These are phyloP conservation scores for Parastagonospora nodorum DNA, from an alignment of 2,329 filamentous ascomycete genomes.

Conservation along the genomic window DNA sequence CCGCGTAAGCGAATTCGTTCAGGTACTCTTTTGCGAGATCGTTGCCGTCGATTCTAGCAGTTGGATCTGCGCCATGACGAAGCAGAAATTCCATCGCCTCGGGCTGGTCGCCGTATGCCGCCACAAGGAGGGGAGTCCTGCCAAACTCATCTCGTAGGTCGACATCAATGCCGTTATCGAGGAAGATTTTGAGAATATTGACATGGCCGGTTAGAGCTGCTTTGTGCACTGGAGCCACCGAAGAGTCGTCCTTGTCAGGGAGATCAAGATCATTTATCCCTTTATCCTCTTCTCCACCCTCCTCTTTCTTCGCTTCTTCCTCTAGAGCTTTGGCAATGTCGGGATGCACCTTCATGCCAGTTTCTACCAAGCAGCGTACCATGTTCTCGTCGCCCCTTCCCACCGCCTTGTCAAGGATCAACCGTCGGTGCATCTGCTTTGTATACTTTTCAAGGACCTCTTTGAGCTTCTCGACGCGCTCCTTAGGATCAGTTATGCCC, in stretches of 20 bases:
- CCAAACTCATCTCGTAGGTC: neutral
- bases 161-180: neutral
- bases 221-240: neutral
- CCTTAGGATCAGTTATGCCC: neutral
- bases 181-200: neutral
- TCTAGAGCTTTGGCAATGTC: neutral
- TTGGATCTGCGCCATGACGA: neutral
- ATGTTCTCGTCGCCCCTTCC: slow-evolving; percentile 2
- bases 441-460: slow-evolving; percentile 1
- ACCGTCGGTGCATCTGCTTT: slow-evolving; percentile 2
- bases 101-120: neutral
- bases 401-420: slow-evolving; percentile 1
- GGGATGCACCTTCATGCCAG: neutral
- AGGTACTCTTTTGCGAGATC: neutral
- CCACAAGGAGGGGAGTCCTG: neutral
- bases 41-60: neutral
- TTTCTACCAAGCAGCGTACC: neutral
- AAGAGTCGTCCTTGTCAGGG: neutral
- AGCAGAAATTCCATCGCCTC: neutral
- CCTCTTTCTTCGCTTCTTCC: neutral
- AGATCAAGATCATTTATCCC: neutral
- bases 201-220: neutral
- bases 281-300: neutral
- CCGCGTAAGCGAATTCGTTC: neutral
- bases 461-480: slow-evolving; percentile 2